A percentile compares a stretch with the other conserved stretches of the same genome.
Evolutionary conservation across 1,284 basidiomycete genomes (phyloP).

Genomic region (Moesziomyces antarcticus): DNA sequence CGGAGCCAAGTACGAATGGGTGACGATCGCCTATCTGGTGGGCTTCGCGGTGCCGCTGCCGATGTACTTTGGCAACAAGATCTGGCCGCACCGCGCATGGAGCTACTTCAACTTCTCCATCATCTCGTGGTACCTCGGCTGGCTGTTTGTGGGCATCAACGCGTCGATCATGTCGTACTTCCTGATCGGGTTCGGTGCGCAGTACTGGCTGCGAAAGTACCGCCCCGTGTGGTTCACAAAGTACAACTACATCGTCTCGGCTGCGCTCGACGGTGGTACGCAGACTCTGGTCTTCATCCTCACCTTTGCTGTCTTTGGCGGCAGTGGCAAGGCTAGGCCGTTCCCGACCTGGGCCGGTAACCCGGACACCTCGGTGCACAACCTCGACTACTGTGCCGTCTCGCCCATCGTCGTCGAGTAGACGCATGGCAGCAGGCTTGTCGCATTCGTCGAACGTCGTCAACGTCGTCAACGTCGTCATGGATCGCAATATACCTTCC

Average conservation of each 20-base stretch:
- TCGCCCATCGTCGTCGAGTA: constrained; percentile 9
- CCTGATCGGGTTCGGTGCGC: constrained; percentile 32
- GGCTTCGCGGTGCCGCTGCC: constrained; percentile 30
- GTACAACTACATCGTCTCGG: constrained; percentile 78
- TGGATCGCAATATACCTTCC: no score
- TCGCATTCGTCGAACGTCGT: no score
- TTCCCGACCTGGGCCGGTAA: constrained; percentile 50
- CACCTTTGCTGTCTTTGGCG: constrained; percentile 78
- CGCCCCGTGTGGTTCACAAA: constrained; percentile 69
- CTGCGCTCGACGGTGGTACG: constrained; percentile 70
- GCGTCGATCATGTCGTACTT: constrained; percentile 32
- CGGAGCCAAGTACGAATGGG: constrained; percentile 38
- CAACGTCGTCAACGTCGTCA: no score
- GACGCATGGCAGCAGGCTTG: no score
- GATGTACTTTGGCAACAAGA: constrained; percentile 30
- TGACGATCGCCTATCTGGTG: constrained; percentile 27
- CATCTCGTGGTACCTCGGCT: constrained; percentile 43
- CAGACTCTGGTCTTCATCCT: constrained; percentile 78
- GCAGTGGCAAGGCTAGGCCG: constrained; percentile 70
- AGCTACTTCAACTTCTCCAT: constrained; percentile 45
- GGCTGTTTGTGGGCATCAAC: constrained; percentile 39
- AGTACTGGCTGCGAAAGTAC: constrained; percentile 43
- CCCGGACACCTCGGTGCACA: constrained; percentile 20
- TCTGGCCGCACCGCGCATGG: constrained; percentile 39
- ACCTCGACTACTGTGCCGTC: constrained; percentile 30